phyloP scores from a whole-genome alignment of 371 early-diverging fungal species.

The Lichtheimia corymbifera region DNA sequence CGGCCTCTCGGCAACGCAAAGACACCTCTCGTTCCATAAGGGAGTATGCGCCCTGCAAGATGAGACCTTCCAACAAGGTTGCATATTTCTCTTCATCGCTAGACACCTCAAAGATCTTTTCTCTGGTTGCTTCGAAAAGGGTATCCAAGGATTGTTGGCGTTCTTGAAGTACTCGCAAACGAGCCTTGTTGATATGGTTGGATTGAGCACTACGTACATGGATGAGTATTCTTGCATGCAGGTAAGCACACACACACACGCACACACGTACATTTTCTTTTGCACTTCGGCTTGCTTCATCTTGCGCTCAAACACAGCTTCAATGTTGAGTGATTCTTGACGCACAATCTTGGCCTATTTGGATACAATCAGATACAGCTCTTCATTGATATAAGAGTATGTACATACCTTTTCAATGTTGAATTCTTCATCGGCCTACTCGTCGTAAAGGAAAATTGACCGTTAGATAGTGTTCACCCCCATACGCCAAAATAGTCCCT shows the following conservation, averaged over 20 bases:
- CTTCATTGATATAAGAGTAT: conserved; percentile 9
- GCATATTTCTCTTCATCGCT: conserved; percentile 60
- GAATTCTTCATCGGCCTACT: conserved; percentile 95
- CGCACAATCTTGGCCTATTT: conserved; percentile 86
- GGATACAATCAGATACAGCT: neutral
- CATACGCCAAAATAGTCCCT: too few species aligned
- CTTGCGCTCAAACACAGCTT: conserved; percentile 87
- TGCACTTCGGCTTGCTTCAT: conserved; percentile 91
- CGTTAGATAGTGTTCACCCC: too few species aligned
- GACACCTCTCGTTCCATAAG: conserved; percentile 80
- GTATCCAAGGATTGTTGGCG: conserved; percentile 87
- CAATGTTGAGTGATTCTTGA: conserved; percentile 88
- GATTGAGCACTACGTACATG: conserved; percentile 78
- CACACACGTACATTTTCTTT: conserved; percentile 70
- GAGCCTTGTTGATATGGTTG: conserved; percentile 93
- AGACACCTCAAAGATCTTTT: conserved; percentile 55
- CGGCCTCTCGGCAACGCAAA: conserved; percentile 75
- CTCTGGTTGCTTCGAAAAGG: conserved; percentile 67
- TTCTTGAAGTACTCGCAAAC: conserved; percentile 84
- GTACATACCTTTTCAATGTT: conserved; percentile 93
- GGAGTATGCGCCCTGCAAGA: conserved; percentile 83
- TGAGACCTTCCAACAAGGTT: conserved; percentile 64
- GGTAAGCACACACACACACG: neutral
- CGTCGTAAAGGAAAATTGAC: neutral
- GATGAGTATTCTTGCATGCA: neutral